These are phyloP conservation scores for Rhynchospora breviuscula DNA, from an alignment of 176 grass and related monocot species.

Conservation along the genomic window DNA sequence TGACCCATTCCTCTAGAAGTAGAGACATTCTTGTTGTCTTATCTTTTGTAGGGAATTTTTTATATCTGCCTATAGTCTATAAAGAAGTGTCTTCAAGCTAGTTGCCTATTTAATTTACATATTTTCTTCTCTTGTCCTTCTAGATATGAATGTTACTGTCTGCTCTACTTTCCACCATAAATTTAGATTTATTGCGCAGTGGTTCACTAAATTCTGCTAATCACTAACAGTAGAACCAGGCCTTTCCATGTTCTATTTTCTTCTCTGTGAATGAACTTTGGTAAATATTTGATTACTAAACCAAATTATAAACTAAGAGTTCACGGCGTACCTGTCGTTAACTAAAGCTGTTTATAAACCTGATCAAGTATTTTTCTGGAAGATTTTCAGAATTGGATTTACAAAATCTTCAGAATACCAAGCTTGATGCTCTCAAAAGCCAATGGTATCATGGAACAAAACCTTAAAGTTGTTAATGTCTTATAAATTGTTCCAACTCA, in stretches of 20 bases:
- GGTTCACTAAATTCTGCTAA: not conserved
- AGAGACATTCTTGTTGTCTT: not conserved
- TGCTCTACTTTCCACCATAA: not conserved
- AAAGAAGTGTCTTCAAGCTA: not conserved
- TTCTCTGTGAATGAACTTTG: not conserved
- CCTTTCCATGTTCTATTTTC: not conserved
- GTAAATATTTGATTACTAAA: not conserved
- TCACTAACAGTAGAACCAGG: not conserved
- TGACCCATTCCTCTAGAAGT: not conserved
- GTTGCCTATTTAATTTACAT: not conserved
- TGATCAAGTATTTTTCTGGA: too few species aligned
- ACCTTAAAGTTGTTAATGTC: not conserved
- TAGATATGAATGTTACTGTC: not conserved
- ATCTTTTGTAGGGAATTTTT: slow-evolving; percentile 4
- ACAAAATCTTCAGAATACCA: not conserved
- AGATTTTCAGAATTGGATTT: not conserved
- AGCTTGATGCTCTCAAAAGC: not conserved
- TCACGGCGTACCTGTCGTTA: not conserved
- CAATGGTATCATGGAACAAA: not conserved
- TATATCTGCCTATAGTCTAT: not conserved
- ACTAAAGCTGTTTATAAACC: not conserved
- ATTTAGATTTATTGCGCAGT: not conserved
- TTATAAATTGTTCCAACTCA: not conserved
- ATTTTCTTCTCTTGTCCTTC: not conserved
- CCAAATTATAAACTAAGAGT: not conserved